Conservation (phyloP, 345 rosid species). For the Hibiscus syriacus region DNA sequence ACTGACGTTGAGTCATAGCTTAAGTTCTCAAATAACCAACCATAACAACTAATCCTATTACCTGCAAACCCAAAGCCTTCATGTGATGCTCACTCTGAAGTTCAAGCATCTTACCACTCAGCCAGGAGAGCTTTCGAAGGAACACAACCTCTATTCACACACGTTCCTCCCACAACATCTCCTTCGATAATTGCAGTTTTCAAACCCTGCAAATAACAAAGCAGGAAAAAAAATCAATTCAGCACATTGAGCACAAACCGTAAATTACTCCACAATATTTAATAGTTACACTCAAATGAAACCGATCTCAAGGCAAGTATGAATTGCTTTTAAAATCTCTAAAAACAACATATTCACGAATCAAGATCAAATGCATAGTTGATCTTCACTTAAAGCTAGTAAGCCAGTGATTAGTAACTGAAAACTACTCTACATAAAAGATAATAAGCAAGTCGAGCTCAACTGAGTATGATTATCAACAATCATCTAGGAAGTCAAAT, state of each 20-base stretch:
- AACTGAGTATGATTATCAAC: too few relatives aligned
- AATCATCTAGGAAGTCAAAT: neutral
- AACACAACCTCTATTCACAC: constrained; percentile 97
- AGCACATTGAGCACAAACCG: neutral
- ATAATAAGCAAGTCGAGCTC: neutral
- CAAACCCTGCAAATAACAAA: constrained; percentile 49
- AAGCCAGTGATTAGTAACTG: neutral
- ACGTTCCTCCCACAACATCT: constrained; percentile 96
- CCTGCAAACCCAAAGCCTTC: constrained; percentile 97
- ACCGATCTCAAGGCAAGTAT: neutral
- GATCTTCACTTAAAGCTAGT: neutral
- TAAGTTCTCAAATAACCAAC: neutral
- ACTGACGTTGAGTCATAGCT: neutral
- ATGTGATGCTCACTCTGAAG: constrained; percentile 91
- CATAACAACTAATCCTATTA: constrained; percentile 16
- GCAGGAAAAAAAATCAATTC: neutral
- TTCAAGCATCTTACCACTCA: constrained; percentile 88
- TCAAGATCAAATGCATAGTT: neutral
- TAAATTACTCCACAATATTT: neutral
- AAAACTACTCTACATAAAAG: neutral
- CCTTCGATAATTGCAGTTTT: constrained; percentile 96
- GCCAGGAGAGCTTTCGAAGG: constrained; percentile 98
- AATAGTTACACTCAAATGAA: neutral
- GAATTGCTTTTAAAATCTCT: neutral
- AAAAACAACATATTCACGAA: neutral